Base-by-base conservation (phyloP, 371 early-diverging fungal genomes). In the Lichtheimia ornata region DNA sequence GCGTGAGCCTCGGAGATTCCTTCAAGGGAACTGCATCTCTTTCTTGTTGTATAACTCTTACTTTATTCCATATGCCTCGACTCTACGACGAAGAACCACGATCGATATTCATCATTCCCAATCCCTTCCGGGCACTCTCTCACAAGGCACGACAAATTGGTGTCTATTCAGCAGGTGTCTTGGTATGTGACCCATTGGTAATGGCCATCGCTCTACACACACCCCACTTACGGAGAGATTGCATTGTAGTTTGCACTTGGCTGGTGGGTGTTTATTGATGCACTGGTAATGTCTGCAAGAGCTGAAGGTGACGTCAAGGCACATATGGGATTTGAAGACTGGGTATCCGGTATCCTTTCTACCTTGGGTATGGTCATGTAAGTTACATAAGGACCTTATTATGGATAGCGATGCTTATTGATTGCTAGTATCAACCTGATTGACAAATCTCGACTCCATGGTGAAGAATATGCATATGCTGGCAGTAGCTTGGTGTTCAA, bases 201-300 rank as follows among this genome's bases (percentile, higher is more conserved):
- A 17, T 18, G 47, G n/a, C 47, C 47, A 47, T 22, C 47, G 7
- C 5, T 0, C 44, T 2, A 12, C n/a, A 43, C 44, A 43, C 44
- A 43, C 44, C 22, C 5, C 2, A 30, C 41, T 55, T 18, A 45
- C 49, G 51, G 50, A 59, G 40, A 25, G 11, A 35, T 35, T 35
- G 35, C 9, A 35, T 35, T 35, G 35, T 72, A 90, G 90, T 88
- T 93, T 73, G 88, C 92, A 0, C 40, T 91, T 43, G 93, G 88
- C 6, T 93, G 93, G 93, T 93, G 93, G 93, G 76, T 87, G 20
- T 93, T 93, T 67, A 84, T 93, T 41, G 93, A 93, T 69, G 91
- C 88, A 12, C 64, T 75, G 1, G 73, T 80, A 18, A 82, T 85
- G 12, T 77, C 73, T 22, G 66, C 80, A 28, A 67, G 67, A 56